Evolutionary conservation across 2,329 filamentous ascomycete species (phyloP), one percentile per base, ranked within the genome.

Genomic region (Fusarium marasasianum): DNA sequence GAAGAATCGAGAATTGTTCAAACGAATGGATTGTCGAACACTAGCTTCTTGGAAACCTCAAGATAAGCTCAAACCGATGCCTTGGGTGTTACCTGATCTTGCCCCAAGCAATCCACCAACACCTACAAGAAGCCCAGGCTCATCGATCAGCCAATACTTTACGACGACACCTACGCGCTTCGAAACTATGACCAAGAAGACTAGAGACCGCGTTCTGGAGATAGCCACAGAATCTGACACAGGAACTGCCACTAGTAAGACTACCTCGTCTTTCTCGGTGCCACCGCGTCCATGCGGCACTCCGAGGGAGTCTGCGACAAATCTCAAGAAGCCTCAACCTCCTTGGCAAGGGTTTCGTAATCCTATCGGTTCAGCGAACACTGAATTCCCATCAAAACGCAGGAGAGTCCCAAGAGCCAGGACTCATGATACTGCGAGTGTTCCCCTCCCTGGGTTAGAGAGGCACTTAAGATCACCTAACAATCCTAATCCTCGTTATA

Each of bases 61-160:
- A 24, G 64, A 63, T 9, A 71, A 81, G 55, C 63, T 82, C 44
- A 80, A 74, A n/a, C 81, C 82, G 5, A 80, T 82, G 77, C 81
- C 82, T 5, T 77, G 74, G 62, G 76, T 80, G 50, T 60, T 83
- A n/a, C 80, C 80, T 8, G 77, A 76, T 35, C 67, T 83, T 60
- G 59, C 41, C 40, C 62, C 31, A 31, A 57, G 47, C n/a, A 65
- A 50, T 20, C 65, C 58, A 9, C 47, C 50, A 35, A 50, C 55
- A 29, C 55, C 63, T 22, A 35, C 33, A n/a, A 70, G 53, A 48
- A 66, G 62, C 15, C 15, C 18, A 11, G 65, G 62, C 35, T 58
- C 63, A 10, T 66, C 62, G n/a, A 60, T 57, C 24, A 78, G 73
- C 48, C 75, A 60, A 50, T 78, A 75, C 55, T 77, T 78, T 20